These are phyloP conservation scores for Sugiyamaella sp. DNA, from an alignment of 1,139 yeast species.

Conservation along the genomic window DNA sequence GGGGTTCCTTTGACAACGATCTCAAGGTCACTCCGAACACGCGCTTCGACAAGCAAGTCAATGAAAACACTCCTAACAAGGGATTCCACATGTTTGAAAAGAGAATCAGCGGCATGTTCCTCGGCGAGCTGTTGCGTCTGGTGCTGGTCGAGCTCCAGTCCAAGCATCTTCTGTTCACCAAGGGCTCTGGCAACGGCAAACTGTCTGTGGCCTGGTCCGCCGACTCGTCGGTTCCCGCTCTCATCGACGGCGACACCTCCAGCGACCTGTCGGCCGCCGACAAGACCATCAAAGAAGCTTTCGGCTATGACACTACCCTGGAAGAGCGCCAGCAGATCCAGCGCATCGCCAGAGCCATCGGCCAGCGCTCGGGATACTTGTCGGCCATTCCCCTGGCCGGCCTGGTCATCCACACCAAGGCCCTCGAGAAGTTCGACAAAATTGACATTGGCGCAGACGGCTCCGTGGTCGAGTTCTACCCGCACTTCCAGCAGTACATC, in stretches of 20 bases:
- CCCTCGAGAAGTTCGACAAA: constrained; percentile 54
- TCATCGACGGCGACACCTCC: constrained; percentile 80
- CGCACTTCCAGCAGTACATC: constrained; percentile 76
- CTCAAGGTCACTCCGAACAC: constrained; percentile 72
- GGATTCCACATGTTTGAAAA: constrained; percentile 92
- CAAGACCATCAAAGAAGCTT: constrained; percentile 40
- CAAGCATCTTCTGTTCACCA: constrained; percentile 51
- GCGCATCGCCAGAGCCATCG: constrained; percentile 70
- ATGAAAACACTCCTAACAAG: constrained; percentile 73
- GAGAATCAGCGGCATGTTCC: constrained; percentile 90
- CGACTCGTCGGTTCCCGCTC: constrained; percentile 80
- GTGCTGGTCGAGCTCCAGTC: constrained; percentile 67
- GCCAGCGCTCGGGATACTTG: constrained; percentile 81
- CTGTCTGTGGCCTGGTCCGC: constrained; percentile 74
- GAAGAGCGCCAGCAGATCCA: constrained; percentile 77
- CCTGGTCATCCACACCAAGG: constrained; percentile 58
- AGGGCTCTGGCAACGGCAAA: constrained; percentile 20
- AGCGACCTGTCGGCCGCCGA: constrained; percentile 68
- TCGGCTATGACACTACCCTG: constrained; percentile 57
- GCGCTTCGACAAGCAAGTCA: constrained; percentile 70
- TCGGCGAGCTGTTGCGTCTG: constrained; percentile 85
- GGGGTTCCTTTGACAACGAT: constrained; percentile 95
- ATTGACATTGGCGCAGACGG: constrained; percentile 96
- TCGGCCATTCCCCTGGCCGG: constrained; percentile 91
- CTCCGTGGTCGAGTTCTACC: constrained; percentile 87